phyloP scores from a whole-genome alignment of 2,329 filamentous ascomycete species.

The Cercospora zeae-maydis region DNA sequence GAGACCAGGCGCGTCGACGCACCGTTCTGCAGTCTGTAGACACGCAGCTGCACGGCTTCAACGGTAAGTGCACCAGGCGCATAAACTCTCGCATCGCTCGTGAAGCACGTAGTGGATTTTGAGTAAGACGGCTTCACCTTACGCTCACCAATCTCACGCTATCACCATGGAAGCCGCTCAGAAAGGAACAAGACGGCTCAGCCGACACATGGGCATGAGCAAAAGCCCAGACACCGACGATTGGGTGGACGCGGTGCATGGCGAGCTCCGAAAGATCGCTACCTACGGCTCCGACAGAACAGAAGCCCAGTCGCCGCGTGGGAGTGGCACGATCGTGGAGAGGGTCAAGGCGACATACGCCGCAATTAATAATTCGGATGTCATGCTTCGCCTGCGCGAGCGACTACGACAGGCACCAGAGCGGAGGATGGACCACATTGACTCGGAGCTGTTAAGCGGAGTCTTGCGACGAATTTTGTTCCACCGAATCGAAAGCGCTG shows the following conservation, averaged over 20 bases:
- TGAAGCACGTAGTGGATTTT: background rate
- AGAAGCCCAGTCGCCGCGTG: background rate
- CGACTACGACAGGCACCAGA: background rate
- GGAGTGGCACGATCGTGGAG: background rate
- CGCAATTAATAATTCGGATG: background rate
- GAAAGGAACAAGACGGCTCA: background rate
- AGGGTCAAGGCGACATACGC: background rate
- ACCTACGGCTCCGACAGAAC: background rate
- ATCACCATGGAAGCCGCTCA: background rate
- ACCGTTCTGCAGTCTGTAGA: background rate
- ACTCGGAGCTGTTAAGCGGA: background rate
- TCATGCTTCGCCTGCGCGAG: background rate
- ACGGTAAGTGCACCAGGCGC: background rate
- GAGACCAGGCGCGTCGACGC: background rate
- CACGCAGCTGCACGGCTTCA: background rate
- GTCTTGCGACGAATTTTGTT: background rate
- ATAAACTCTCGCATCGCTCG: background rate
- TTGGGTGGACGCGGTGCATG: background rate
- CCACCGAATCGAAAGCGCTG: background rate
- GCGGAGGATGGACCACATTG: background rate
- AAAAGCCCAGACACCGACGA: background rate
- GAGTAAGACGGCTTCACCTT: background rate
- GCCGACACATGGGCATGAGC: background rate
- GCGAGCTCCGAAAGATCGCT: background rate
- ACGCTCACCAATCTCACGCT: background rate